These are phyloP conservation scores for Candida gigantensis DNA, from an alignment of 1,139 yeast genomes.

Conservation along the genomic window DNA sequence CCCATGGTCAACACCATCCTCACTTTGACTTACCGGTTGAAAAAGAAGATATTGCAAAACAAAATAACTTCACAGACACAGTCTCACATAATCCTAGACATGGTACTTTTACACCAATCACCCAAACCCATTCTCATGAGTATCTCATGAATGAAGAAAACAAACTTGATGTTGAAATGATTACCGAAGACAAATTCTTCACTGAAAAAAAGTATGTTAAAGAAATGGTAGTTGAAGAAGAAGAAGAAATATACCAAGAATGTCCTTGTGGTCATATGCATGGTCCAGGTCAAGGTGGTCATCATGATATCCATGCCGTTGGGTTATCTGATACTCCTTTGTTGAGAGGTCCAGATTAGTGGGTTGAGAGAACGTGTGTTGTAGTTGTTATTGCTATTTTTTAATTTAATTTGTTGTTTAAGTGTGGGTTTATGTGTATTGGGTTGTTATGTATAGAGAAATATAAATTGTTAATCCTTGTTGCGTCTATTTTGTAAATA, in stretches of 20 bases:
- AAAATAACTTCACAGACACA: conserved; percentile 1
- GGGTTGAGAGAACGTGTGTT: too few species aligned
- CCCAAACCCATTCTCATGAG: conserved; percentile 13
- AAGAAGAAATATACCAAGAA: too few species aligned
- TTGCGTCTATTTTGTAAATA: too few species aligned
- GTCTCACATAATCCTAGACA: conserved; percentile 9
- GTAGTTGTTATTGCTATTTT: neutral
- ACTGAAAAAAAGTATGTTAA: conserved; percentile 8
- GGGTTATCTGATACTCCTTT: conserved; percentile 29
- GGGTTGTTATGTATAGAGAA: too few species aligned
- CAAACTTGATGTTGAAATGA: conserved; percentile 9
- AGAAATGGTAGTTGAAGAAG: too few species aligned
- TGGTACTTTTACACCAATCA: conserved; percentile 16
- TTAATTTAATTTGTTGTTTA: neutral
- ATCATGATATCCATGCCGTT: conserved; percentile 32
- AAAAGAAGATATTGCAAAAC: neutral
- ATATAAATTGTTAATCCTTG: too few species aligned
- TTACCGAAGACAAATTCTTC: conserved; percentile 12
- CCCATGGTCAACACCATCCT: conserved; percentile 4
- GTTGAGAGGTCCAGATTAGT: conserved; percentile 40
- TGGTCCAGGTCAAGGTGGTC: conserved; percentile 35
- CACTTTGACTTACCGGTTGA: neutral
- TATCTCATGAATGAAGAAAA: conserved; percentile 8
- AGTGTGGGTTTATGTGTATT: neutral
- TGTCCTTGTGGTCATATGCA: conserved; percentile 41